Base-by-base conservation (phyloP, 139 green algal species). In the Auxenochlorella protothecoides region DNA sequence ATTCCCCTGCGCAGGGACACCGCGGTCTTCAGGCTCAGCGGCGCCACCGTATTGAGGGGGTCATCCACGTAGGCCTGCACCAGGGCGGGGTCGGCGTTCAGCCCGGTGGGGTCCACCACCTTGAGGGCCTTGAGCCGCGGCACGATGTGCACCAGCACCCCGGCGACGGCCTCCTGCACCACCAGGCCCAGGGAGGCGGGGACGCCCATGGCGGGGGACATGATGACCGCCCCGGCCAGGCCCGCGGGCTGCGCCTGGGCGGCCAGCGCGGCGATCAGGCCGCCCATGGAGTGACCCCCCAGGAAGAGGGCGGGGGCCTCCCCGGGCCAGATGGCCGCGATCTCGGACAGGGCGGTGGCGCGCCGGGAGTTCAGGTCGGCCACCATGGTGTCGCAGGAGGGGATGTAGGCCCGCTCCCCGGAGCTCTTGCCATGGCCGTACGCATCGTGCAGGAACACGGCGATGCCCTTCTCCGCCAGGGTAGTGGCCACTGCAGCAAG, bases 231-330 rank as follows among this genome's bases (percentile, higher is more conserved):
- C 5, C 87, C 89, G 0, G 78, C 68, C 80, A 84, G 86, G 14
- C 56, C 55, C 3, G 15, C 16, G 68, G 86, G 83, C 16, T 83
- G 72, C 8, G 70, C 73, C 62, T 88, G 77, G 55, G 65, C 74
- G 16, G 27, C 53, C 59, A 77, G 55, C 7, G 69, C 61, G 5
- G 78, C 81, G 5, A 92, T 80, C 12, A 94, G 76, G 12, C 83
- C 88, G n/a, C 89, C 89, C 75, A 93, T 79, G 69, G 73, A 85
- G 66, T 89, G 81, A 3, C 89, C 89, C 0, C 76, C 89, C 3
- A 89, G 57, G 65, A 91, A 85, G 7, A 73, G 71, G 53, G 72
- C 68, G n/a, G 66, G 53, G 53, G 72, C 2, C 16, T 70, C 62
- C 4, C 13, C 10, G 2, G 57, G 59, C 44, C 16, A 68, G n/a